These are phyloP conservation scores for Sequoia sempervirens DNA, from an alignment of 75 land plant genomes.

Conservation along the genomic window DNA sequence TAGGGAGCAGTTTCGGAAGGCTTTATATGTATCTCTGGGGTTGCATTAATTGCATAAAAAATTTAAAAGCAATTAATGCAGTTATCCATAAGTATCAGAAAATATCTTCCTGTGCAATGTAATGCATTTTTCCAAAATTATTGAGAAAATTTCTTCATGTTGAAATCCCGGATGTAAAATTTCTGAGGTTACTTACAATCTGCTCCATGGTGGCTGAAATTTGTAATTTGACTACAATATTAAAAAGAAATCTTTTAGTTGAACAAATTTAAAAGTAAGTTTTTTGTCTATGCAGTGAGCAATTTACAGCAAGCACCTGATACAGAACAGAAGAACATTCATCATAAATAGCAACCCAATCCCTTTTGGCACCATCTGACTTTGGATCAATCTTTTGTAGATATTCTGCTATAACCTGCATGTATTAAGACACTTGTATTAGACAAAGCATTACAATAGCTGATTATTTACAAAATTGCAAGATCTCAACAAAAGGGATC, in stretches of 20 bases:
- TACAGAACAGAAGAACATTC: constrained; percentile 95
- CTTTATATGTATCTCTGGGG: too few relatives aligned
- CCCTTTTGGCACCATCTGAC: constrained; percentile 99
- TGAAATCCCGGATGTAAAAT: neutral
- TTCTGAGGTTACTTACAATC: neutral
- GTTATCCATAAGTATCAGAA: too few relatives aligned
- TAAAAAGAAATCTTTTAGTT: neutral
- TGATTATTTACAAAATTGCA: neutral
- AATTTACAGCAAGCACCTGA: constrained; percentile 47
- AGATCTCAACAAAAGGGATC: neutral
- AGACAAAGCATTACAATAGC: neutral
- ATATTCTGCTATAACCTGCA: constrained; percentile 95
- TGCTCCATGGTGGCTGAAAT: neutral
- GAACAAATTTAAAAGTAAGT: neutral
- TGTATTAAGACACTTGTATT: neutral
- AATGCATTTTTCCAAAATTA: too few relatives aligned
- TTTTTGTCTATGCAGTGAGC: neutral
- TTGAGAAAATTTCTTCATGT: too few relatives aligned
- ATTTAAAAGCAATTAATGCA: too few relatives aligned
- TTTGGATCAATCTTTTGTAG: constrained; percentile 97
- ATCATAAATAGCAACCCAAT: constrained; percentile 99
- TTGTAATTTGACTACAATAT: neutral
- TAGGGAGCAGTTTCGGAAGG: neutral
- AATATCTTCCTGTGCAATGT: too few relatives aligned
- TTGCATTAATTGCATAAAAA: too few relatives aligned